phyloP scores from a whole-genome alignment of 495 filamentous ascomycete genomes.

The Peziza echinospora region DNA sequence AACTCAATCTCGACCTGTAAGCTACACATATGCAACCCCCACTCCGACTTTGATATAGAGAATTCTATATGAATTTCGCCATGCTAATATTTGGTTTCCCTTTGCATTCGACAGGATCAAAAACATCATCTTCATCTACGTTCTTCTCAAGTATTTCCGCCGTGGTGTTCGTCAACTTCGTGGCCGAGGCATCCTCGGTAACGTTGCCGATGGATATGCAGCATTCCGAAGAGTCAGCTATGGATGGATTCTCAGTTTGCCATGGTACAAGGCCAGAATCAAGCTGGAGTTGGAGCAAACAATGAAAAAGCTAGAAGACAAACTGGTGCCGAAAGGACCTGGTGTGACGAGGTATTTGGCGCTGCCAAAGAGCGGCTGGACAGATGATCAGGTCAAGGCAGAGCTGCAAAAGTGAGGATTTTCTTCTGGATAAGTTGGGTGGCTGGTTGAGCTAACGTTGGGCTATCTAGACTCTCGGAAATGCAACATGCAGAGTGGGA shows the following conservation, averaged over 20 bases:
- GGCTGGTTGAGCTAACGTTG: constrained; percentile 2
- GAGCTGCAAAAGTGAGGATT: constrained; percentile 43
- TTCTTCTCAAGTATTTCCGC: constrained; percentile 68
- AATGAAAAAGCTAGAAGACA: constrained; percentile 52
- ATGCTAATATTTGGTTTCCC: constrained; percentile 6
- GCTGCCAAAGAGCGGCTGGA: constrained; percentile 74
- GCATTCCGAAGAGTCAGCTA: constrained; percentile 50
- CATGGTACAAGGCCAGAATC: constrained; percentile 64
- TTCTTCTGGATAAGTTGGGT: constrained; percentile 1
- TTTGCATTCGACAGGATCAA: constrained; percentile 36
- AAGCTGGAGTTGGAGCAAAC: constrained; percentile 59
- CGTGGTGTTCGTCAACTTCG: constrained; percentile 62
- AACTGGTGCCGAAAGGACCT: constrained; percentile 53
- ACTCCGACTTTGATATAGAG: too few species aligned
- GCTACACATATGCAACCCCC: constrained; percentile 20
- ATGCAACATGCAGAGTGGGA: constrained; percentile 96
- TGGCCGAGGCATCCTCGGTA: constrained; percentile 71
- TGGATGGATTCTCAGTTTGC: constrained; percentile 63
- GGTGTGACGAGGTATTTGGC: constrained; percentile 50
- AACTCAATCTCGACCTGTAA: constrained; percentile 66
- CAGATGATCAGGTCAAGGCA: constrained; percentile 49
- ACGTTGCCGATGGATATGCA: constrained; percentile 47
- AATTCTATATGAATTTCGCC: too few species aligned
- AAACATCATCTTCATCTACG: constrained; percentile 76
- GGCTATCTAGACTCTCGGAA: constrained; percentile 30